Evolutionary conservation across 352 stramenopile species (phyloP), one percentile per base, ranked within the genome.

Genomic region (Phytophthora meadii): DNA sequence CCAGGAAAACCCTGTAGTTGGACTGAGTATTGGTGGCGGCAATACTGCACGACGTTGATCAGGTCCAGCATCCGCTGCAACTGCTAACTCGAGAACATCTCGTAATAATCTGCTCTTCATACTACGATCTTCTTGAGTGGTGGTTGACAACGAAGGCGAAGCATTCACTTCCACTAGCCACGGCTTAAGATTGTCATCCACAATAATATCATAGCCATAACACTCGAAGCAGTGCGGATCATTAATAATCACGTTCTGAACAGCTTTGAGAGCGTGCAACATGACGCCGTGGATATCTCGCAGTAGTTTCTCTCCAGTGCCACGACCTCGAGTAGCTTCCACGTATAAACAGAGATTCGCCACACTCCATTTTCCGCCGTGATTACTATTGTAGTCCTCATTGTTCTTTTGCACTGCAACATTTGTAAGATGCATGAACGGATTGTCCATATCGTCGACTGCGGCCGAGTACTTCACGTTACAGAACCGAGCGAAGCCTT

Each of bases 191-290:
- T 87, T 79, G 39, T 89, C 83, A 77, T 98, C 94, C 41, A 98
- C 76, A 51, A 98, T 96, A 47, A 98, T 93, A 72, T 98, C 94
- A 76, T 98, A 98, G 54, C 94, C 94, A 65, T 98, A 98, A 64
- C 92, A 96, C 69, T 98, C 94, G 65, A 98, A 98, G 83, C 94
- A 97, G 68, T 98, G 91, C 47, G 81, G 54, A 75, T 98, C 92
- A 70, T 97, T 97, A 58, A 98, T 98, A 68, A 98, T 97, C 42
- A 97, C 86, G 42, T 91, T 72, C 75, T 98, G 91, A 10, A 98
- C 94, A 17, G 92, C 88, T 46, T 67, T 77, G 11, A 98, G 67
- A 12, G 89, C 81, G 64, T 97, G 87, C 9, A 97, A 65, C 72
- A 98, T 94, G 45, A 98, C 85, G 6, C 72, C 53, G 48, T 93